phyloP scores from a whole-genome alignment of 164 flowering plant species.

The Pachysandra terminalis region DNA sequence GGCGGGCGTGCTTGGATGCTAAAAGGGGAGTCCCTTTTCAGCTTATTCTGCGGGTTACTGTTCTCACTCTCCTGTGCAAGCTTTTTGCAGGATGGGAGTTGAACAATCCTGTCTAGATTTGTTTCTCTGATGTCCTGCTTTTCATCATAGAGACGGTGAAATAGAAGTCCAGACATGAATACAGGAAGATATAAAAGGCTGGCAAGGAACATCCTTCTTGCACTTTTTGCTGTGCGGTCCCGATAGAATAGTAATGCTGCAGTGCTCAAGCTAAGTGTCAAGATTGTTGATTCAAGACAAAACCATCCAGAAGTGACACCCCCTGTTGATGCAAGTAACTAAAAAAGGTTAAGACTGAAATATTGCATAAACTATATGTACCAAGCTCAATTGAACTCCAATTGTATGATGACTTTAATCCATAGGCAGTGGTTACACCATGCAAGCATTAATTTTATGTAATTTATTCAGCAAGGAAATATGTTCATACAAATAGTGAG shows the following conservation, averaged over 20 bases:
- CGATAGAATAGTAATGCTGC: conserved; percentile 65
- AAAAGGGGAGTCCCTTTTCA: conserved; percentile 7
- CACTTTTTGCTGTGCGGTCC: conserved; percentile 56
- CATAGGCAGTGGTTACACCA: too few relatives aligned
- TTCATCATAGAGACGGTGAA: conserved; percentile 58
- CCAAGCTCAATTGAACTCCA: not conserved
- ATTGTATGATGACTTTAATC: too few relatives aligned
- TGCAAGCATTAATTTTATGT: too few relatives aligned
- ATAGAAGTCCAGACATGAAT: conserved; percentile 80
- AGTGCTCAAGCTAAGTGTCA: conserved; percentile 63
- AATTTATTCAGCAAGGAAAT: too few relatives aligned
- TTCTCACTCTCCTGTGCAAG: conserved; percentile 15
- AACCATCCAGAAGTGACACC: conserved; percentile 86
- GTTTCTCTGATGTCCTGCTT: conserved; percentile 23
- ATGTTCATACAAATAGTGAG: too few relatives aligned
- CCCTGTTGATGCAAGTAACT: conserved; percentile 45
- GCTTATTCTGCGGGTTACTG: conserved; percentile 10
- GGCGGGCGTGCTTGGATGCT: too few relatives aligned
- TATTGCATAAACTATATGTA: too few relatives aligned
- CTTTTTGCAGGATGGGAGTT: conserved; percentile 16
- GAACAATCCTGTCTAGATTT: conserved; percentile 8
- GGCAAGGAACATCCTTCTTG: conserved; percentile 85
- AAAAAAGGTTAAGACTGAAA: not conserved
- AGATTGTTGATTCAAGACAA: conserved; percentile 66
- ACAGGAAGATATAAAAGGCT: conserved; percentile 92